These are phyloP conservation scores for Prunus mongolica DNA, from an alignment of 306 rosid species.

Conservation along the genomic window DNA sequence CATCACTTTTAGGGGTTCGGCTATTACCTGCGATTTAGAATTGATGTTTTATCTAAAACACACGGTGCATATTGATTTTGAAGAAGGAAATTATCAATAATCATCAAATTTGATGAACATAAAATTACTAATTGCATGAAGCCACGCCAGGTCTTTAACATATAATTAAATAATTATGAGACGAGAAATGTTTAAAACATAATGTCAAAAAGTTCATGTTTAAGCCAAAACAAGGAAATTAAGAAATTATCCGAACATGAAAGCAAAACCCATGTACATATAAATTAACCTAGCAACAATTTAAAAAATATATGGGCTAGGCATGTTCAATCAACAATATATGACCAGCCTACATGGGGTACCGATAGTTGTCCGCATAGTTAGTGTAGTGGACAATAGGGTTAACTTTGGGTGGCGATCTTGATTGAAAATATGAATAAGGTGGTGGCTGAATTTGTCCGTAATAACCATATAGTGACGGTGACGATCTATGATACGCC, in stretches of 20 bases:
- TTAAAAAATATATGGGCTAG: not conserved
- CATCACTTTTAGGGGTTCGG: no score
- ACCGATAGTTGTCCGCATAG: conserved; percentile 23
- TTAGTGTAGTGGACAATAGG: conserved; percentile 25
- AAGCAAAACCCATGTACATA: not conserved
- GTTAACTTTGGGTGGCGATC: not conserved
- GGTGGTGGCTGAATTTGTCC: not conserved
- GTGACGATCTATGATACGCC: not conserved
- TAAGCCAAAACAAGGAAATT: not conserved
- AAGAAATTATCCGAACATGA: not conserved
- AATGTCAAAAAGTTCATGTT: not conserved
- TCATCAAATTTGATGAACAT: no score
- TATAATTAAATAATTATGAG: not conserved
- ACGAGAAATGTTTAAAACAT: not conserved
- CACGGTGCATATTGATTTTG: no score
- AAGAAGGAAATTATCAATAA: no score
- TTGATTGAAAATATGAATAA: not conserved
- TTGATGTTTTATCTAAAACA: no score
- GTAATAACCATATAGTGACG: conserved; percentile 7
- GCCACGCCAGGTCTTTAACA: not conserved
- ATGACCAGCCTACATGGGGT: not conserved
- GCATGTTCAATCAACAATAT: not conserved
- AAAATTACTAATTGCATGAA: no score
- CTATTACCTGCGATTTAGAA: no score
- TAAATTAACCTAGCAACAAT: not conserved